Base-by-base conservation (phyloP, 768 basidiomycete genomes). In the Boletus sensibilis region DNA sequence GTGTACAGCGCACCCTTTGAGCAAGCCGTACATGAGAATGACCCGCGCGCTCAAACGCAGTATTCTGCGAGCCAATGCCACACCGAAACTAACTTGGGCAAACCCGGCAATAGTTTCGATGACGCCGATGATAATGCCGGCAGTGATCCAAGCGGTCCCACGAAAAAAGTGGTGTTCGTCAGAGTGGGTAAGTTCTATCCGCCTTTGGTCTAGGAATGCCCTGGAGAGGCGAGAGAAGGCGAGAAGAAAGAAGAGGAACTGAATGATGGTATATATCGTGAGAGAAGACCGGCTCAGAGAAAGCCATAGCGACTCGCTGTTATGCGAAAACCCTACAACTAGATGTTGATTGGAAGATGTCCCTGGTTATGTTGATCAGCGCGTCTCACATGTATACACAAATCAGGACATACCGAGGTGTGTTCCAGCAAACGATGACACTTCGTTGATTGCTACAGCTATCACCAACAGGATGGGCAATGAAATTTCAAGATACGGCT, bases 41-140 rank as follows among this genome's bases (percentile, higher is more conserved):
- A 76, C 79, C 44, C 88, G 77, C 3, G 78, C 76, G 12, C 85
- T 38, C 50, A 86, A 69, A 42, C 86, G 76, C 35, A 92, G 56
- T 21, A 84, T 72, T 16, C 89, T 80, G 37, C 90, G 77, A 10
- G 79, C 75, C 14, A 92, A 59, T 1, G 76, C 71, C 11, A 79
- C 61, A 1, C 76, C 80, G 63, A 90, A 90, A 9, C 75, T 74
- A 27, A 75, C 77, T 14, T 74, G 70, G 3, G 78, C 78, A 60
- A 90, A 90, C 1, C 88, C 90, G 11, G 86, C 64, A 7, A 83
- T 68, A 6, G 80, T 82, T 70, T 92, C 90, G 45, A 85, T 66
- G 4, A 82, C 81, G 11, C 87, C 87, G 25, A 91, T 64, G 63
- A 83, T 80, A 53, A 87, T 65, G 4, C 82, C 87, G 0, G 65